phyloP scores from a whole-genome alignment of 2,329 filamentous ascomycete species.

The Paraphaeosphaeria minitans region DNA sequence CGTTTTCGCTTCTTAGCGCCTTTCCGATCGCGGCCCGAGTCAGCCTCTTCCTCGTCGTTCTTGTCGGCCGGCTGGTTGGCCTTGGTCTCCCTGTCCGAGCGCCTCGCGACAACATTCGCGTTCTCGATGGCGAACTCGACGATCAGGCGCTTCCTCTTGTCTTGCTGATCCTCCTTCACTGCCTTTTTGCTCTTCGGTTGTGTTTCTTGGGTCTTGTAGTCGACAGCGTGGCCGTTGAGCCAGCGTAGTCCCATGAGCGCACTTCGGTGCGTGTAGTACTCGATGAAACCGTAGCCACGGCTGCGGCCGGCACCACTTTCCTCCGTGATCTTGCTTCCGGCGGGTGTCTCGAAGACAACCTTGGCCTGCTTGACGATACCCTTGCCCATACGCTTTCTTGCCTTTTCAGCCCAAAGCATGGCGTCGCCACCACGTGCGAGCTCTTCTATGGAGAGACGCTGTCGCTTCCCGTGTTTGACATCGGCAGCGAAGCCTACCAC shows the following conservation, averaged over 20 bases:
- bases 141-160: slow-evolving; percentile 86
- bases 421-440: slow-evolving; percentile 77
- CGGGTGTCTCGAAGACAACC: slow-evolving; percentile 86
- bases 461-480: slow-evolving; percentile 76
- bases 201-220: slow-evolving; percentile 56
- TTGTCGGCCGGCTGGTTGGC: slow-evolving; percentile 43
- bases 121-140: slow-evolving; percentile 99
- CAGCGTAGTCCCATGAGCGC: slow-evolving; percentile 94
- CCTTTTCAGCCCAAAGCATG: slow-evolving; percentile 78
- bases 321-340: slow-evolving; percentile 84
- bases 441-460: slow-evolving; percentile 89
- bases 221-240: slow-evolving; percentile 78
- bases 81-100: slow-evolving; percentile 68
- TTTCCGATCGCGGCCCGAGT: slow-evolving; percentile 16
- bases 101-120: slow-evolving; percentile 86
- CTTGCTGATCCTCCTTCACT: slow-evolving; percentile 56
- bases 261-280: slow-evolving; percentile 91
- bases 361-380: slow-evolving; percentile 92
- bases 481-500: slow-evolving; percentile 93
- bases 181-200: slow-evolving; percentile 49
- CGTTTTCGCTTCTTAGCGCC: slow-evolving; percentile 49
- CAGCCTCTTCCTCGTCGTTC: slow-evolving; percentile 22
- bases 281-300: slow-evolving; percentile 95
- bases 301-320: slow-evolving; percentile 78
- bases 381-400: slow-evolving; percentile 80